These are phyloP conservation scores for Ophiostoma sp. DNA, from an alignment of 2,329 filamentous ascomycete genomes.

Conservation along the genomic window DNA sequence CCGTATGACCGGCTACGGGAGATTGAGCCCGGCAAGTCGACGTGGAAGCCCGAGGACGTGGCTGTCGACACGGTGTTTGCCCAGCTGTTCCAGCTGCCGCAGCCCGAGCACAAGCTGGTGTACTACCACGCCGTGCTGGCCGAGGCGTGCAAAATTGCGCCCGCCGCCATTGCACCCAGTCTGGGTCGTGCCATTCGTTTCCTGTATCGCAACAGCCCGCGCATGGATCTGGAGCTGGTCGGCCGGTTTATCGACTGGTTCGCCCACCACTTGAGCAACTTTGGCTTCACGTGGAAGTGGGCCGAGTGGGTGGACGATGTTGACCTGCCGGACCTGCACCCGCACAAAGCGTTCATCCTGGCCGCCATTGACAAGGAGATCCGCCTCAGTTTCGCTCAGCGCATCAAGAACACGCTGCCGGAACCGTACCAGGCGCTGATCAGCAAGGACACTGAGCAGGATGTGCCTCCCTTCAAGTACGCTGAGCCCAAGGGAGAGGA, in stretches of 20 bases:
- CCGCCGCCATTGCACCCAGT: slow-evolving; percentile 92
- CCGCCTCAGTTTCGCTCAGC: slow-evolving; percentile 89
- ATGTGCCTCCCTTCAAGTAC: slow-evolving; percentile 93
- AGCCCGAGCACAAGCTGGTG: slow-evolving; percentile 87
- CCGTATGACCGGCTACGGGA: slow-evolving; percentile 85
- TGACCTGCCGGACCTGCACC: slow-evolving; percentile 71
- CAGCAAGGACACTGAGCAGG: slow-evolving; percentile 84
- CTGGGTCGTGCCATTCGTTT: slow-evolving; percentile 90
- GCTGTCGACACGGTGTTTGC: slow-evolving; percentile 97
- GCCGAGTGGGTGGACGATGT: slow-evolving; percentile 93
- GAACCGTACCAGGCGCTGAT: slow-evolving; percentile 82
- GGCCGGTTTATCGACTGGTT: slow-evolving; percentile 98
- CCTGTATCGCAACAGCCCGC: slow-evolving; percentile 78
- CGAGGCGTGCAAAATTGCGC: slow-evolving; percentile 92
- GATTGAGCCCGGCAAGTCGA: slow-evolving; percentile 63
- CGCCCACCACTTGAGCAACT: slow-evolving; percentile 95
- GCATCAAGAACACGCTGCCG: slow-evolving; percentile 91
- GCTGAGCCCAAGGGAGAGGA: slow-evolving; percentile 11
- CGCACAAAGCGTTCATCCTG: slow-evolving; percentile 89
- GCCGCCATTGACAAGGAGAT: slow-evolving; percentile 96
- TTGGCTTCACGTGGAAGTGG: slow-evolving; percentile 99
- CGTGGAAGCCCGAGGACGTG: slow-evolving; percentile 97
- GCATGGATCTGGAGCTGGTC: slow-evolving; percentile 81
- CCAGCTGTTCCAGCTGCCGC: slow-evolving; percentile 84
- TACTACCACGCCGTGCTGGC: slow-evolving; percentile 96